phyloP scores from a whole-genome alignment of 805 yeast genomes.

The Teunomyces atbi region DNA sequence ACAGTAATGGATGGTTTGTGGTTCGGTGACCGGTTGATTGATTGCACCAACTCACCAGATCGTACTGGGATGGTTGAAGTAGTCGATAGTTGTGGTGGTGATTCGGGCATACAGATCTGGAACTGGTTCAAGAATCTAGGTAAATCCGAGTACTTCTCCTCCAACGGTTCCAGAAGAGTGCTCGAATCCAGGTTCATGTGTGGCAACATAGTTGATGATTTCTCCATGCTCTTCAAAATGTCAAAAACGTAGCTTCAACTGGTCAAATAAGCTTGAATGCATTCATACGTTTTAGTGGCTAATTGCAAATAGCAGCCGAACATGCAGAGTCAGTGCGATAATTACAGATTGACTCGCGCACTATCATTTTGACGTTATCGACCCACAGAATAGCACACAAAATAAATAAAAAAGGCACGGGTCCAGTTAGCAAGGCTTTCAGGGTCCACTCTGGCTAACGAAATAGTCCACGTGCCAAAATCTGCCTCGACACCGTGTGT shows the following conservation, averaged over 20 bases:
- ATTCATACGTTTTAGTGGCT: neutral
- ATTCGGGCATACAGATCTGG: constrained; percentile 13
- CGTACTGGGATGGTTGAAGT: constrained; percentile 1
- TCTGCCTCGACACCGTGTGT: neutral
- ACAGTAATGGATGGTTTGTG: constrained; percentile 19
- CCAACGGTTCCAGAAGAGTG: constrained; percentile 7
- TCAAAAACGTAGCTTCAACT: neutral
- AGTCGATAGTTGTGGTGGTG: constrained; percentile 11
- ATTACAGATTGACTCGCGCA: constrained; percentile 3
- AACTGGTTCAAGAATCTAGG: constrained; percentile 21
- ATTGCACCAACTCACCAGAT: neutral
- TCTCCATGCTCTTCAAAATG: neutral
- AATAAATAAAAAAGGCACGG: neutral
- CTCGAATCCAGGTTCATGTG: neutral
- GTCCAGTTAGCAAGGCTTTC: neutral
- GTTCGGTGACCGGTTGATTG: neutral
- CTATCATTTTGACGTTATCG: neutral
- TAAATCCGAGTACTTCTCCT: constrained; percentile 17
- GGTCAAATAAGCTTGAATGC: neutral
- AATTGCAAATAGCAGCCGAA: neutral
- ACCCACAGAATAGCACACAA: neutral
- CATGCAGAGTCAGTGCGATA: constrained; percentile 1
- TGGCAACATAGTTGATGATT: neutral
- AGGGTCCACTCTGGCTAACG: neutral
- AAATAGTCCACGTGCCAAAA: no score